These are phyloP conservation scores for Cryptomeria japonica DNA, from an alignment of 75 land plant species.

Conservation along the genomic window DNA sequence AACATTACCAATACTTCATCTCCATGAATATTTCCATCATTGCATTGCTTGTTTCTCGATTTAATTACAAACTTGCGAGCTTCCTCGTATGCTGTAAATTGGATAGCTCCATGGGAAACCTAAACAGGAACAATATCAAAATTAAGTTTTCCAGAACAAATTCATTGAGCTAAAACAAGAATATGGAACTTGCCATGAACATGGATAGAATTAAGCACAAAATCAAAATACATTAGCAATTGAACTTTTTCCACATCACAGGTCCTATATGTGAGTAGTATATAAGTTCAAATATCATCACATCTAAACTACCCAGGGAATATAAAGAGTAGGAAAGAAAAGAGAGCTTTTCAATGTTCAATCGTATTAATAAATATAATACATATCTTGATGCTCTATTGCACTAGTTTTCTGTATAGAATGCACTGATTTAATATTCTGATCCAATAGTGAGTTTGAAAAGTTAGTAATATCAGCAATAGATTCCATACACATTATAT, in stretches of 20 bases:
- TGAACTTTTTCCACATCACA: not conserved
- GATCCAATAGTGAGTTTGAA: not conserved
- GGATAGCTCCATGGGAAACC: slow-evolving; percentile 98
- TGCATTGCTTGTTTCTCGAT: slow-evolving; percentile 22
- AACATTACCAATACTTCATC: slow-evolving; percentile 55
- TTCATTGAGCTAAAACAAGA: not conserved
- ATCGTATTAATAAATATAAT: not conserved
- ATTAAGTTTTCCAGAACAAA: not conserved
- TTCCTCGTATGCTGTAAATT: slow-evolving; percentile 94
- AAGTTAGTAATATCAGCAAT: not conserved
- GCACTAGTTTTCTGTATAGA: not conserved
- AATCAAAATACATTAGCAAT: not conserved
- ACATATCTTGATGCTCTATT: not conserved
- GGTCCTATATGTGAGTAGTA: not conserved
- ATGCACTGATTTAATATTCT: not conserved
- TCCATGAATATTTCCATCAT: slow-evolving; percentile 7
- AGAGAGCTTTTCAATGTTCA: not conserved
- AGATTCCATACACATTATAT: not conserved
- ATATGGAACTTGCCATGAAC: not conserved
- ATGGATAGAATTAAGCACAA: not conserved
- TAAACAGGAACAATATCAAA: slow-evolving; percentile 16
- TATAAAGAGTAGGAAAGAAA: not conserved
- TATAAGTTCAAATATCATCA: not conserved
- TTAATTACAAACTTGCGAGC: slow-evolving; percentile 58
- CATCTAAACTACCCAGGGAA: not conserved